Base-by-base conservation (phyloP, 805 yeast species). In the Jamesozyma gamospora region DNA sequence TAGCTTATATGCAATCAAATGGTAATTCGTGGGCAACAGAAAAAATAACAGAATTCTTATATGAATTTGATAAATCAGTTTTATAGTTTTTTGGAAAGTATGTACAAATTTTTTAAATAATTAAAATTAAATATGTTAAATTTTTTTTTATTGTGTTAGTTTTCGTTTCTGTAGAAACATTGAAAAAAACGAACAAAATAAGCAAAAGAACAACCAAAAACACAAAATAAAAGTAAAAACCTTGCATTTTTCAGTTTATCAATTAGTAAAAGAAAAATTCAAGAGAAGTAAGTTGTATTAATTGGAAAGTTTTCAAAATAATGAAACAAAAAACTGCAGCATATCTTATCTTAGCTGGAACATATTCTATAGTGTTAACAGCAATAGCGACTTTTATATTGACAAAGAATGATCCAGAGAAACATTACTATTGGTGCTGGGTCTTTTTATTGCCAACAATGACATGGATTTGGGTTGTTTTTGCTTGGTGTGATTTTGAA, bases 1-100 rank as follows among this genome's bases (percentile, higher is more conserved):
- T 80, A 52, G 81, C 72, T 0, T 73, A 64, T 41, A 50, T 72
- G 21, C 64, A 70, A 42, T 47, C 53, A 3, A 59, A 69, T 37
- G 67, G 71, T 28, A 63, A 67, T 32, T 65, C 72, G 39, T 74
- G 78, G 77, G 71, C 69, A 31, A 55, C 65, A 5, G 59, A 63
- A 33, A 65, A 66, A 35, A 58, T 72, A 33, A 57, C 60, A 18
- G 57, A 65, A 14, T 70, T 58, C 49, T 61, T 72, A 21, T 44
- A 44, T 28, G 58, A 61, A 11, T 69, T 69, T 52, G 58, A 58
- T 16, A 49, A 53, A 10, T 31, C 41, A 2, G 58, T 65, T 11
- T 35, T 35, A 19, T 35, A 17, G 24, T 9, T 13, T 21, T 21
- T 21, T 21, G 24, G n/a, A n/a, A n/a, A n/a, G n/a, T n/a, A n/a